Base-by-base conservation (phyloP, 768 basidiomycete species). In the Serpula lacrymans region DNA sequence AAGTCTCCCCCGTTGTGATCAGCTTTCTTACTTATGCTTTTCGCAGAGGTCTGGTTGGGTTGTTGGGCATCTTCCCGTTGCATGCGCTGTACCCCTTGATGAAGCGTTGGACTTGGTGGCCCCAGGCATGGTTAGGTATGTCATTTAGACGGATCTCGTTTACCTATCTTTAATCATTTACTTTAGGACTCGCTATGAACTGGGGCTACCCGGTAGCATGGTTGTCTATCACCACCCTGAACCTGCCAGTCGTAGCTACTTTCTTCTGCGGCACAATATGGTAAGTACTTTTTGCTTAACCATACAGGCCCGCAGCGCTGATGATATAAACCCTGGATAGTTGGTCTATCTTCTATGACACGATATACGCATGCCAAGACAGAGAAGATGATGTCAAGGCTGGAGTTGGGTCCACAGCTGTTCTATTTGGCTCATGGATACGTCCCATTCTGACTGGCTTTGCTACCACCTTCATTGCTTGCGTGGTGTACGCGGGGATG, bases 301-400 rank as follows among this genome's bases (percentile, higher is more conserved):
- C n/a, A n/a, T n/a, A n/a, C n/a, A n/a, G n/a, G n/a, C n/a, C n/a
- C n/a, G n/a, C n/a, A n/a, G n/a, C n/a, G n/a, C n/a, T n/a, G n/a
- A n/a, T n/a, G n/a, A n/a, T n/a, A n/a, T n/a, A n/a, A n/a, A n/a
- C n/a, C n/a, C n/a, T n/a, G n/a, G n/a, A n/a, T n/a, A n/a, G n/a
- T 6, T 16, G 0, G 20, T 16, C 1, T 23, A 17, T 36, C 14
- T 9, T 41, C 13, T 42, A 42, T 14, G 73, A 86, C 57, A 82
- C 82, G 6, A 80, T 84, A 45, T 89, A 90, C 54, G 86, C 84
- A 13, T 87, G 83, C 56, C 77, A 88, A 67, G 88, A 90, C 59
- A 80, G 82, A 41, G 60, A 70, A 41, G 88, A 88, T 63, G 87
- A 89, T 58, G 59, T 80, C 28, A 72, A 76, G 37, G 79, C 77